Percentiles rank a stretch among this genome's conserved stretches.
Conservation (phyloP, 1,284 basidiomycete genomes). For the Wallemia hederae region DNA sequence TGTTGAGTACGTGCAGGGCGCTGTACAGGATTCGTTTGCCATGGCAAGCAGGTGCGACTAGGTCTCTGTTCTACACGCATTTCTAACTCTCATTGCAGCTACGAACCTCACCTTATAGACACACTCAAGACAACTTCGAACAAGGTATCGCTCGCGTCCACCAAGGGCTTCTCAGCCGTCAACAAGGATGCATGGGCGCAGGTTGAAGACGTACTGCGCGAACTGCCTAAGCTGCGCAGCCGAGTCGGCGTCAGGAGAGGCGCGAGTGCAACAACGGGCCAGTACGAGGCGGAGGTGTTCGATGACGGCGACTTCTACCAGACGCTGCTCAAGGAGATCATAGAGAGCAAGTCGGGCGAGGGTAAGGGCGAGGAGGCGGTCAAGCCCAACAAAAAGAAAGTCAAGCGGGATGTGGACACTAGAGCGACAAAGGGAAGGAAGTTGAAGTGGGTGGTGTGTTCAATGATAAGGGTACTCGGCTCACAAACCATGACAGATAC, state of each 20-base stretch:
- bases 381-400: slow-evolving; percentile 30
- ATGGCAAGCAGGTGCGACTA: background rate
- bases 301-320: slow-evolving; percentile 82
- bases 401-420: slow-evolving; percentile 58
- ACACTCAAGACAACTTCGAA: background rate
- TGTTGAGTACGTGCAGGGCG: background rate
- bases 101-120: background rate
- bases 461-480: background rate
- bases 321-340: slow-evolving; percentile 57
- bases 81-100: background rate
- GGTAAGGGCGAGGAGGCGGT: slow-evolving; percentile 18
- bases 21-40: background rate
- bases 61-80: background rate
- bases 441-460: slow-evolving; percentile 26
- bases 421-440: slow-evolving; percentile 79
- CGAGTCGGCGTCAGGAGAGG: background rate
- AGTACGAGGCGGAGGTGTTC: slow-evolving; percentile 23
- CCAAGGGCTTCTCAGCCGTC: background rate
- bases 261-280: background rate
- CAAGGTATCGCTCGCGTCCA: background rate
- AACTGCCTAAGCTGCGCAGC: background rate
- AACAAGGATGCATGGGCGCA: background rate
- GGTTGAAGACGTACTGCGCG: background rate
- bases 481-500: slow-evolving; percentile 25
- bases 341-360: slow-evolving; percentile 23